A percentile compares a stretch with the other conserved stretches of the same genome.
These are phyloP conservation scores for Cardamine occulta DNA, from an alignment of 345 rosid genomes.

Conservation along the genomic window DNA sequence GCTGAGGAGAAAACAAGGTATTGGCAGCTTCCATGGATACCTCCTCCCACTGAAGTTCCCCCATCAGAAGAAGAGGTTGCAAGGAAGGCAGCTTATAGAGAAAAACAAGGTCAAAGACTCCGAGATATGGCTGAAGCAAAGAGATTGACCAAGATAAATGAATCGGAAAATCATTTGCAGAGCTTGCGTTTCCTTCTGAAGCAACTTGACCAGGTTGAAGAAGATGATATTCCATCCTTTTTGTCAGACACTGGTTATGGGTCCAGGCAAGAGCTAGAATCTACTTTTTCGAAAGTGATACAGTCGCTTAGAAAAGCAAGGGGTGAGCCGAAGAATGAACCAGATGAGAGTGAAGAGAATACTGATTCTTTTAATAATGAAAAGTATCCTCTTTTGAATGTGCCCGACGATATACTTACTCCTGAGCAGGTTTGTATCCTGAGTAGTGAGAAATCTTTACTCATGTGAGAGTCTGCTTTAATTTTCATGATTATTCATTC, in stretches of 20 bases:
- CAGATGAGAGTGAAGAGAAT: conserved; percentile 74
- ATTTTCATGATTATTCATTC: conserved; percentile 10
- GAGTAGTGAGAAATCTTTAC: conserved; percentile 8
- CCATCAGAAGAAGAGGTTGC: conserved; percentile 99
- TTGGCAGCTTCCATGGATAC: conserved; percentile 98
- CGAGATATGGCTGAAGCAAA: conserved; percentile 99
- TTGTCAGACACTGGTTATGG: conserved; percentile 75
- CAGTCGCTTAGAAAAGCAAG: conserved; percentile 80
- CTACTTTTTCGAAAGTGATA: conserved; percentile 59
- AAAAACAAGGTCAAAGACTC: conserved; percentile 91
- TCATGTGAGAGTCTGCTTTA: neutral
- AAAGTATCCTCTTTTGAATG: conserved; percentile 72
- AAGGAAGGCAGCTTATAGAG: conserved; percentile 89
- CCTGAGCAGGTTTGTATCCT: conserved; percentile 69
- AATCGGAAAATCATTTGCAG: conserved; percentile 76
- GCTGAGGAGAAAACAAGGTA: conserved; percentile 86
- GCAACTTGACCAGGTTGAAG: conserved; percentile 79
- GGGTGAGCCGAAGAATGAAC: conserved; percentile 82
- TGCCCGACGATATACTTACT: conserved; percentile 80
- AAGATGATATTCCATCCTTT: conserved; percentile 67
- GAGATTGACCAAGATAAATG: conserved; percentile 82
- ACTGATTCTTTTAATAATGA: conserved; percentile 57
- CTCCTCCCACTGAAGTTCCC: conserved; percentile 83
- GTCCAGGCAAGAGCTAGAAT: conserved; percentile 85
- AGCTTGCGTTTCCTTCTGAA: conserved; percentile 83